Conservation (phyloP, 306 rosid genomes). For the Sicyos edulis region DNA sequence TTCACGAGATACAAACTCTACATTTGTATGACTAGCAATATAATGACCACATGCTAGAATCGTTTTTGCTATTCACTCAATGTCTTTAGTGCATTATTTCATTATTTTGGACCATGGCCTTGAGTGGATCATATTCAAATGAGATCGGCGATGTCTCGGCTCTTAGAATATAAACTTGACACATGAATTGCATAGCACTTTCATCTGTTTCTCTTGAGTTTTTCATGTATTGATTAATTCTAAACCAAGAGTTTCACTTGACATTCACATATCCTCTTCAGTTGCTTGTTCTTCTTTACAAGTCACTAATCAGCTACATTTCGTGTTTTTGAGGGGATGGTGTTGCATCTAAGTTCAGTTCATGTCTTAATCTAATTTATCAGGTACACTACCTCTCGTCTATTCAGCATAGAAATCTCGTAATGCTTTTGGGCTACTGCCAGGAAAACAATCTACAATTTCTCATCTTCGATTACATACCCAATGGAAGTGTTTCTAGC, state of each 20-base stretch:
- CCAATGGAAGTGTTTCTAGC: constrained; percentile 84
- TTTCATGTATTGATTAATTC: not conserved
- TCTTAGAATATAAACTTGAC: not conserved
- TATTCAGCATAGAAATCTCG: constrained; percentile 71
- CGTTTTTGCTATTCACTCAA: not conserved
- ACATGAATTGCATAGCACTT: not conserved
- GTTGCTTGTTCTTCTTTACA: not conserved
- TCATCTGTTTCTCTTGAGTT: not conserved
- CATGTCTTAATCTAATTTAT: constrained; percentile 34
- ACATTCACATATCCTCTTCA: not conserved
- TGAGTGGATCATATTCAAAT: not conserved
- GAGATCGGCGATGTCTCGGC: not conserved
- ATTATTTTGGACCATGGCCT: not conserved
- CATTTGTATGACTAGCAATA: not conserved
- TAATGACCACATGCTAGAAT: not conserved
- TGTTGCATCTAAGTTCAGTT: not conserved
- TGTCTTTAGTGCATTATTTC: not conserved
- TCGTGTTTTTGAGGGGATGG: not conserved
- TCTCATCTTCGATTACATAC: constrained; percentile 79
- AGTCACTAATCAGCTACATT: not conserved
- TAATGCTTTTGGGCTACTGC: constrained; percentile 84
- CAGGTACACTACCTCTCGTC: constrained; percentile 83
- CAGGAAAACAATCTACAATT: constrained; percentile 80
- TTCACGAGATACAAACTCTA: not conserved
- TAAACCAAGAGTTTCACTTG: not conserved